Percentiles rank a stretch among this genome's conserved stretches.
Evolutionary conservation across 2,329 filamentous ascomycete species (phyloP).

Genomic region (Lizonia empirigonia): DNA sequence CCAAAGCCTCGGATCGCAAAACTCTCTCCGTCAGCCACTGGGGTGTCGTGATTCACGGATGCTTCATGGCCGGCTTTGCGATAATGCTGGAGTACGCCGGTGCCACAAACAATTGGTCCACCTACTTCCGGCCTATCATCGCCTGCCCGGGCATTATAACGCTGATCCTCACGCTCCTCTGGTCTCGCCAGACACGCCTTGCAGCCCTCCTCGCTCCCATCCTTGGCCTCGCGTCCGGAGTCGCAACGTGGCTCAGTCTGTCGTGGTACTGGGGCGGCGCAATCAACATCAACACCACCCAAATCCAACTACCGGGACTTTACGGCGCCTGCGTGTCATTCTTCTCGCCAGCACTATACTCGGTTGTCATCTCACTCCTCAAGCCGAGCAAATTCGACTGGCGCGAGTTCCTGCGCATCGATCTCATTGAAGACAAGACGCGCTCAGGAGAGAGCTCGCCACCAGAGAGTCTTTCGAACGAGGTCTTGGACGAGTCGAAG

Average conservation of each 20-base stretch:
- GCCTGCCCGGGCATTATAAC: constrained; percentile 83
- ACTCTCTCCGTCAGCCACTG: constrained; percentile 79
- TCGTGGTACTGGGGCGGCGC: constrained; percentile 26
- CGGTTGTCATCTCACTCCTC: constrained; percentile 6
- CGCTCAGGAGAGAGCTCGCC: constrained; percentile 5
- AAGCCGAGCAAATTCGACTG: constrained; percentile 14
- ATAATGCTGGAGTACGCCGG: constrained; percentile 63
- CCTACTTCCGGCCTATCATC: constrained; percentile 83
- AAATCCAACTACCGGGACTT: constrained; percentile 76
- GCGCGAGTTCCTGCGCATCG: constrained; percentile 18
- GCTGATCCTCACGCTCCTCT: constrained; percentile 76
- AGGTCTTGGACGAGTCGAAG: neutral
- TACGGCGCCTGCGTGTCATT: constrained; percentile 79
- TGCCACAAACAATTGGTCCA: constrained; percentile 79
- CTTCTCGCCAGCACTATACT: constrained; percentile 71
- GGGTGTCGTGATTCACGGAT: constrained; percentile 71
- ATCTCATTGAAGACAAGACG: constrained; percentile 16
- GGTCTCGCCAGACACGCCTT: constrained; percentile 76
- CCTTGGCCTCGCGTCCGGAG: constrained; percentile 11
- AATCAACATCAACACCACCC: constrained; percentile 52
- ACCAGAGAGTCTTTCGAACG: constrained; percentile 1
- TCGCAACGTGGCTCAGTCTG: constrained; percentile 15
- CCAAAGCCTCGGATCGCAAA: constrained; percentile 70
- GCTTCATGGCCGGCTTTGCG: constrained; percentile 76
- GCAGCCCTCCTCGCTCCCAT: constrained; percentile 61